These are phyloP conservation scores for Ilex asprella DNA, from an alignment of 257 asterid species.

Conservation along the genomic window DNA sequence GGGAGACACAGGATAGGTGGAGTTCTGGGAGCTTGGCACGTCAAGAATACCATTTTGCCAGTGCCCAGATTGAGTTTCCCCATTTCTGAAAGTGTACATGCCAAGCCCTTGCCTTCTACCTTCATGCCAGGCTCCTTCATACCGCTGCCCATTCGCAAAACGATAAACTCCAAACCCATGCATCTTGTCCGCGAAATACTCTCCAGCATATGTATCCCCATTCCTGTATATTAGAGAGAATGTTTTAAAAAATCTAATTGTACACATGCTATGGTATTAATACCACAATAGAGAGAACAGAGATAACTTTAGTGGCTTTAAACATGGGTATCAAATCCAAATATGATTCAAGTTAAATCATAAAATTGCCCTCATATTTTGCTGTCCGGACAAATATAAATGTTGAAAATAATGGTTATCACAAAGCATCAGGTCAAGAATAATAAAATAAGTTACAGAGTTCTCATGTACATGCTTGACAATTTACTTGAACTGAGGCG, in stretches of 20 bases:
- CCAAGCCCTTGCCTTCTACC: slow-evolving; percentile 45
- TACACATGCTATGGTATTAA: too few species aligned
- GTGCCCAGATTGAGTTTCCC: slow-evolving; percentile 39
- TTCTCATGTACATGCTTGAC: too few species aligned
- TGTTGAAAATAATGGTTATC: too few species aligned
- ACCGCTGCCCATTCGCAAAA: slow-evolving; percentile 40
- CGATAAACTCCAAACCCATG: slow-evolving; percentile 42
- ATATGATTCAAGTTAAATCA: too few species aligned
- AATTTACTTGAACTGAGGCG: too few species aligned
- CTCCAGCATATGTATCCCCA: slow-evolving; percentile 38
- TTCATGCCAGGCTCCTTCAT: slow-evolving; percentile 54
- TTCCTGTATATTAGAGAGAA: slow-evolving; percentile 19
- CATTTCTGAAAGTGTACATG: slow-evolving; percentile 31
- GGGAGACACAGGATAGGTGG: slow-evolving; percentile 22
- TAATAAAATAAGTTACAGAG: too few species aligned
- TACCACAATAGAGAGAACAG: background rate
- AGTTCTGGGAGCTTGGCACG: slow-evolving; percentile 35
- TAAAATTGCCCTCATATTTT: too few species aligned
- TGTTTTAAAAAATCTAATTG: too few species aligned
- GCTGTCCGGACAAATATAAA: too few species aligned
- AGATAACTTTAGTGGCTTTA: background rate
- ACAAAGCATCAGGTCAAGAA: too few species aligned
- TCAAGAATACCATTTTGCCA: slow-evolving; percentile 40
- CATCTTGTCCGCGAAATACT: slow-evolving; percentile 44
- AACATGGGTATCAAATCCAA: too few species aligned